Conservation (phyloP, 1,284 basidiomycete genomes). For the Porodaedalea pini region DNA sequence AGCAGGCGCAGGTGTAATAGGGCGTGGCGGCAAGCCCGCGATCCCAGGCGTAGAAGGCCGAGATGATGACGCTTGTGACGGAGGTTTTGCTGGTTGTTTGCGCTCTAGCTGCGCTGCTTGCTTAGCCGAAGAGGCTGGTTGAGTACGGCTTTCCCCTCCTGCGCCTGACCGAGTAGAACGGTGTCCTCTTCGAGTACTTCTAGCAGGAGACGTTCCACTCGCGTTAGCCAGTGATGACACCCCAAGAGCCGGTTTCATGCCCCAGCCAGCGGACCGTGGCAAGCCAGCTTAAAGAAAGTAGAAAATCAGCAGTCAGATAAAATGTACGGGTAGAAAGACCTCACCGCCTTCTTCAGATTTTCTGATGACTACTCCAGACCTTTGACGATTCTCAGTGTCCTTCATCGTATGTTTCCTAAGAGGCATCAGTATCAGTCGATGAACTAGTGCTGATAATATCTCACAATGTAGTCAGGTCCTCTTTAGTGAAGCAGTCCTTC, state of each 20-base stretch:
- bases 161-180: constrained; percentile 11
- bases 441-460: constrained; percentile 31
- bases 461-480: constrained; percentile 85
- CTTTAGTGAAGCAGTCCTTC: constrained; percentile 93
- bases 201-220: constrained; percentile 28
- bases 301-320: constrained; percentile 29
- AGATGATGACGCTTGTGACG: constrained; percentile 55
- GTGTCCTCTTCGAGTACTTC: constrained; percentile 22
- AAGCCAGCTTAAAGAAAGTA: constrained; percentile 43
- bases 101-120: constrained; percentile 35
- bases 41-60: constrained; percentile 58
- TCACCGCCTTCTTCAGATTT: constrained; percentile 60
- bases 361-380: constrained; percentile 36
- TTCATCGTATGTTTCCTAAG: constrained; percentile 83
- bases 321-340: constrained; percentile 25
- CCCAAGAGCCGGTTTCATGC: constrained; percentile 43
- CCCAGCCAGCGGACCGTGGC: constrained; percentile 85
- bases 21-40: constrained; percentile 37
- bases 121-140: constrained; percentile 8
- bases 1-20: constrained; percentile 41
- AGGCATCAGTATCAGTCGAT: constrained; percentile 22
- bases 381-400: constrained; percentile 66
- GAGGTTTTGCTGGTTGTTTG: constrained; percentile 41
- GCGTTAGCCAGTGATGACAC: constrained; percentile 27
- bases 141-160: constrained; percentile 3